Conservation (phyloP, 2,329 filamentous ascomycete species). For the Chaetomium sp. region DNA sequence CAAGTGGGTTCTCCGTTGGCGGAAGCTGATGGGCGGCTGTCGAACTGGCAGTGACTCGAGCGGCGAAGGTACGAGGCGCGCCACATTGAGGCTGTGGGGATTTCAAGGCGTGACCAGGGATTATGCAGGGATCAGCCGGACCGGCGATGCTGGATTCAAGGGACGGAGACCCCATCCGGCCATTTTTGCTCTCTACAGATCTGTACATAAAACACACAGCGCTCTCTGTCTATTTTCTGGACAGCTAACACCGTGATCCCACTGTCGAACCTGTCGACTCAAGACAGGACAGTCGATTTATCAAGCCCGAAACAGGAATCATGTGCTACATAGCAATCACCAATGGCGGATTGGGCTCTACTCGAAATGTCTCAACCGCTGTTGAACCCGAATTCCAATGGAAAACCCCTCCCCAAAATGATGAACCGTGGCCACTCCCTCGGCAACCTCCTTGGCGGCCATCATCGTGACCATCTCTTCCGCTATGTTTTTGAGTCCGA, state of each 20-base stretch:
- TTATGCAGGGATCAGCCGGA: neutral
- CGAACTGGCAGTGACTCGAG: slow-evolving; percentile 41
- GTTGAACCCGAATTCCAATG: neutral
- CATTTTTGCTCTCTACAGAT: no score
- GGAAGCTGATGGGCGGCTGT: slow-evolving; percentile 40
- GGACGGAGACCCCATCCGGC: neutral
- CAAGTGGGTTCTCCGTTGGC: slow-evolving; percentile 24
- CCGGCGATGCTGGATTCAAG: neutral
- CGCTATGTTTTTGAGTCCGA: slow-evolving; percentile 9
- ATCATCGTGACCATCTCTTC: slow-evolving; percentile 18
- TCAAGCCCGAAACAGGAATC: neutral
- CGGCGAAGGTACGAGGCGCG: slow-evolving; percentile 31
- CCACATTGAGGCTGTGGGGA: slow-evolving; percentile 32
- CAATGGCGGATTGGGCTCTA: no score
- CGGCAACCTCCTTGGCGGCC: neutral
- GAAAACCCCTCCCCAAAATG: neutral
- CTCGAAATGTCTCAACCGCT: neutral
- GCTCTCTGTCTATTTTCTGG: slow-evolving; percentile 4
- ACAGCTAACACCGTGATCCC: slow-evolving; percentile 1
- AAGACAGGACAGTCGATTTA: neutral
- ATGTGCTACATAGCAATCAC: neutral
- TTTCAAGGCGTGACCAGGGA: neutral
- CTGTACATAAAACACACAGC: slow-evolving; percentile 10
- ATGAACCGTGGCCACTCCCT: neutral
- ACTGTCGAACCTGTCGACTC: neutral